These are phyloP conservation scores for Gillenia trifoliata DNA, from an alignment of 306 rosid species.

Conservation along the genomic window DNA sequence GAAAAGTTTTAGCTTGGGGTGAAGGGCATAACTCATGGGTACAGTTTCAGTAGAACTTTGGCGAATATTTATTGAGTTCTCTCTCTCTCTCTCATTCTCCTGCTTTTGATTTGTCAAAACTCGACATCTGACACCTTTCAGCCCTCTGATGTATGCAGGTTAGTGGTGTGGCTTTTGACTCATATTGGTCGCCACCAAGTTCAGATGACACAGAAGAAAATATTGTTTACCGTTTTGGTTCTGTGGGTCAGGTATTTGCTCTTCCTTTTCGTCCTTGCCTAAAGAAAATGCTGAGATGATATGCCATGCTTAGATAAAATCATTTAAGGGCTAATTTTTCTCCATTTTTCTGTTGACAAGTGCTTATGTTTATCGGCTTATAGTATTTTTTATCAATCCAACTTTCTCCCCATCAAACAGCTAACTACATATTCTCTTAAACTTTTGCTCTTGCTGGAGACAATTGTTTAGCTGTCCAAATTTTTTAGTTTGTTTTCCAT, in stretches of 20 bases:
- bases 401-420: background rate
- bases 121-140: background rate
- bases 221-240: constrained; percentile 84
- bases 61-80: background rate
- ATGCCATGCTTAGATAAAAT: background rate
- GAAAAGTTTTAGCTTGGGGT: constrained; percentile 98
- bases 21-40: constrained; percentile 99
- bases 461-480: background rate
- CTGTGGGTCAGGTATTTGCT: constrained; percentile 89
- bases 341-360: background rate
- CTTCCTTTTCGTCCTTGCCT: background rate
- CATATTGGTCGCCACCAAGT: constrained; percentile 91
- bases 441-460: background rate
- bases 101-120: background rate
- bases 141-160: constrained; percentile 52
- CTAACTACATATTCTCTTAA: constrained; percentile 1
- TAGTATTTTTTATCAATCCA: background rate
- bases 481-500: background rate
- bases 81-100: background rate
- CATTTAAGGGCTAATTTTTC: background rate
- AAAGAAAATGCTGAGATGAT: background rate
- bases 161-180: constrained; percentile 95
- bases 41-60: constrained; percentile 21
- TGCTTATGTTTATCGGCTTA: background rate
- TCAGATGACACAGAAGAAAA: constrained; percentile 71